Evolutionary conservation across 2,329 filamentous ascomycete genomes (phyloP).

Genomic region (Magnaporthiopsis poae): DNA sequence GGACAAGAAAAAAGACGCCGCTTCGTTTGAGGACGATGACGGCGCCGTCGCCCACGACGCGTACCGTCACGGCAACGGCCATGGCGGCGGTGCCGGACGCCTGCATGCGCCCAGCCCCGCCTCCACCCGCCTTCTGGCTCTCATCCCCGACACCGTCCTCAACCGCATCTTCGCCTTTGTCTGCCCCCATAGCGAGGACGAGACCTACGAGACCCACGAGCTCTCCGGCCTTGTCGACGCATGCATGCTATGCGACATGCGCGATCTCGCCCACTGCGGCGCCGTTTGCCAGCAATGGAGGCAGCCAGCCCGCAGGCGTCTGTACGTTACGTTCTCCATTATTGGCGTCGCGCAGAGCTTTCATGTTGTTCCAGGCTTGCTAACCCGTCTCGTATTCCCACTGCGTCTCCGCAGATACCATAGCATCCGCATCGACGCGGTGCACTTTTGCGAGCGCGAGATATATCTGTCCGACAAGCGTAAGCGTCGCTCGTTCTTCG

Average conservation of each 20-base stretch:
- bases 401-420: constrained; percentile 51
- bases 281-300: constrained; percentile 67
- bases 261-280: constrained; percentile 73
- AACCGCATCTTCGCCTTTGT: constrained; percentile 69
- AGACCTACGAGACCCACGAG: constrained; percentile 73
- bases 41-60: constrained; percentile 6
- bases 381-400: constrained; percentile 10
- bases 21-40: not conserved
- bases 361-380: constrained; percentile 6
- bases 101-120: constrained; percentile 18
- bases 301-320: constrained; percentile 34
- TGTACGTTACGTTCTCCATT: constrained; percentile 43
- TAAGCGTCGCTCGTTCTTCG: constrained; percentile 61
- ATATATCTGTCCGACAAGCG: constrained; percentile 69
- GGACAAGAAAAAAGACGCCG: constrained; percentile 22
- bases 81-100: constrained; percentile 3
- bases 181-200: constrained; percentile 72
- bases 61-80: constrained; percentile 1
- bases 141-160: constrained; percentile 60
- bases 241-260: constrained; percentile 89
- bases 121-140: constrained; percentile 35
- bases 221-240: constrained; percentile 65
- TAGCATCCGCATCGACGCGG: constrained; percentile 83
- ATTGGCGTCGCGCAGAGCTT: not conserved
- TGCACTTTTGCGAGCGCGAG: constrained; percentile 89